Evolutionary conservation across 1,284 basidiomycete species (phyloP).

Genomic region (Cryptococcus sp.): DNA sequence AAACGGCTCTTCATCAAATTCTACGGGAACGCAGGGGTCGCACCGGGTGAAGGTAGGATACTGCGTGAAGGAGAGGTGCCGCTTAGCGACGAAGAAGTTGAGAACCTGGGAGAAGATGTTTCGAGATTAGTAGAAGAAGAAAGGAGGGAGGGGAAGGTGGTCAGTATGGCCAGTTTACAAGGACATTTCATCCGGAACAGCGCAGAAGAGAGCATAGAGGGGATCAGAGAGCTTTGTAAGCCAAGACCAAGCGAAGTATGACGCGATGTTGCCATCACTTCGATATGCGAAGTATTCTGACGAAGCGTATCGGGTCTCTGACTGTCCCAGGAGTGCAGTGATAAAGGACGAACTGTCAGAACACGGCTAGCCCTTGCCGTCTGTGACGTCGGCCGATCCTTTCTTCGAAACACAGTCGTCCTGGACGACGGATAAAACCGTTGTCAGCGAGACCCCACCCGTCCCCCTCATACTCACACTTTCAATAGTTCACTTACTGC

Average conservation of each 20-base stretch:
- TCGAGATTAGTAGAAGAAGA: conserved; percentile 60
- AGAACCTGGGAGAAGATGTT: conserved; percentile 59
- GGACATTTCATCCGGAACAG: conserved; percentile 83
- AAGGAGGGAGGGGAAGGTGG: conserved; percentile 57
- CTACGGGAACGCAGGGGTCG: conserved; percentile 57
- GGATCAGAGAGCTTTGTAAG: conserved; percentile 56
- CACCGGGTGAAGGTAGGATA: conserved; percentile 28
- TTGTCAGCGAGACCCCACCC: too few relatives aligned
- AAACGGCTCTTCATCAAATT: conserved; percentile 78
- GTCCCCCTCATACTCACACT: too few relatives aligned
- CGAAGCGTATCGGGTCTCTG: too few relatives aligned
- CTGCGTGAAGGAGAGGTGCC: conserved; percentile 48
- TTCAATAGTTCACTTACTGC: too few relatives aligned
- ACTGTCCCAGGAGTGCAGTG: too few relatives aligned
- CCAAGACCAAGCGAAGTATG: conserved; percentile 1
- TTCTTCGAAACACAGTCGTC: too few relatives aligned
- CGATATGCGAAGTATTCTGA: too few relatives aligned
- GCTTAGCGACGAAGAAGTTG: conserved; percentile 59
- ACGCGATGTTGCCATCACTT: neutral
- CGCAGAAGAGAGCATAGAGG: conserved; percentile 64
- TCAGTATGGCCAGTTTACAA: conserved; percentile 93
- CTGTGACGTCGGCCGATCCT: too few relatives aligned
- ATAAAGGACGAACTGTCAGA: too few relatives aligned
- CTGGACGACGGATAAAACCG: too few relatives aligned
- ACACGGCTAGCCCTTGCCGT: too few relatives aligned